A percentile compares a stretch with the other conserved stretches of the same genome.
phyloP scores from a whole-genome alignment of 768 basidiomycete species.

The Dacryopinax spathularia region DNA sequence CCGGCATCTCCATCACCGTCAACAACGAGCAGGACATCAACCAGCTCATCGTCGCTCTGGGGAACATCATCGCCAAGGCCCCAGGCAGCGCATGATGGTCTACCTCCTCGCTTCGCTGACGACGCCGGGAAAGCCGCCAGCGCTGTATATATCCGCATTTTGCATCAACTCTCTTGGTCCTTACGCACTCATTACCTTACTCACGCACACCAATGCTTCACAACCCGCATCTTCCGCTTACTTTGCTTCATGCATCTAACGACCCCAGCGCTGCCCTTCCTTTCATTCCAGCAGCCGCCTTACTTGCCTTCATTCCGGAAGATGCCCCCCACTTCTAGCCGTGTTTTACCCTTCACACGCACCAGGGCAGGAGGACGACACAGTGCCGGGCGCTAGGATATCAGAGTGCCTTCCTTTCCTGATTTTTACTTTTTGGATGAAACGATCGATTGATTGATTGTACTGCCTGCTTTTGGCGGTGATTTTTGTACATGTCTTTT shows the following conservation, averaged over 20 bases:
- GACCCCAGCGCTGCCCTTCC: background rate
- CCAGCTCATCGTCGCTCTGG: slow-evolving; percentile 1
- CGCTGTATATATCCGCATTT: background rate
- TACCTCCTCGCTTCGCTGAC: no score
- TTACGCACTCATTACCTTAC: background rate
- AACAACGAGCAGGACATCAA: background rate
- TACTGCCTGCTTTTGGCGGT: no score
- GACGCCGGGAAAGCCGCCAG: background rate
- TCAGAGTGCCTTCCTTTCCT: background rate
- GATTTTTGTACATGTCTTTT: background rate
- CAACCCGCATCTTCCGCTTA: background rate
- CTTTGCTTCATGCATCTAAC: background rate
- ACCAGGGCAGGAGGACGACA: background rate
- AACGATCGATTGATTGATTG: no score
- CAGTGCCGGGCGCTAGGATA: background rate
- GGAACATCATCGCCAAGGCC: slow-evolving; percentile 1
- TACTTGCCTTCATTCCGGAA: no score
- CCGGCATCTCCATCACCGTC: background rate
- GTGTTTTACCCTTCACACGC: no score
- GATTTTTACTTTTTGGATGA: background rate
- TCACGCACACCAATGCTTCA: no score
- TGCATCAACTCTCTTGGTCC: background rate
- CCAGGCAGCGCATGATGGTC: no score
- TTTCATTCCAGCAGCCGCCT: background rate
- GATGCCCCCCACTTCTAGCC: background rate